Evolutionary conservation across 2,329 filamentous ascomycete genomes (phyloP), one percentile per base, ranked within the genome.

Genomic region (Phyllosticta citrichinensis): DNA sequence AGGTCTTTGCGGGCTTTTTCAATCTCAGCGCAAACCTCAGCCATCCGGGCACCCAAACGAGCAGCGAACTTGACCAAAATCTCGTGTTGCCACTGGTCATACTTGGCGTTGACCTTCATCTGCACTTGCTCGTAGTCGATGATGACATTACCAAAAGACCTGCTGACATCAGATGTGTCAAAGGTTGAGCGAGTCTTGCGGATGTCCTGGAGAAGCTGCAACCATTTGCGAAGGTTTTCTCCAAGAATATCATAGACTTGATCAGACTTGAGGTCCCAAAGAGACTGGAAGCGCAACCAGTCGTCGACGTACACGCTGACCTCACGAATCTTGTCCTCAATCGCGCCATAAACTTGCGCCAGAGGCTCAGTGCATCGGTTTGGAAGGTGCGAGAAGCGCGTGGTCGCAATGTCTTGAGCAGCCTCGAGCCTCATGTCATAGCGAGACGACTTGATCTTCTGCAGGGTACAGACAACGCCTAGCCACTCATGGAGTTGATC

Each of bases 41-140:
- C 84, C 86, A 97, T 95, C 56, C 92, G 89, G 64, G 85, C 88
- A 55, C 92, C 91, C 54, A 99, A 87, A 61, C 94, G 90, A 61
- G 83, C 83, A 47, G 91, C 94, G 74, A 99, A 99, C 72, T 96
- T 96, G 67, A 89, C 84, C 47, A 97, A 80, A 60, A 99, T 96
- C 66, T 99, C 94, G 68, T 97, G 91, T 74, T 99, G 94, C 94
- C 95, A 99, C 73, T 97, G 93, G 71, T 99, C 95, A 71, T 99
- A 99, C 74, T 97, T 99, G 68, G 91, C 91, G 69, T 97, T 99
- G 73, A 99, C 94, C 75, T 96, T 97, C 62, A 93, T 91, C 75
- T 99, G 95, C 0, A 99, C 94, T 74, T 99, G 95, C 68, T 97
- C 94, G 70, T 99, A 99, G 73, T 99, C 93, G 69, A 99, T 91